Conservation (phyloP, 352 stramenopile genomes). For the Globisporangium acanthophoron region DNA sequence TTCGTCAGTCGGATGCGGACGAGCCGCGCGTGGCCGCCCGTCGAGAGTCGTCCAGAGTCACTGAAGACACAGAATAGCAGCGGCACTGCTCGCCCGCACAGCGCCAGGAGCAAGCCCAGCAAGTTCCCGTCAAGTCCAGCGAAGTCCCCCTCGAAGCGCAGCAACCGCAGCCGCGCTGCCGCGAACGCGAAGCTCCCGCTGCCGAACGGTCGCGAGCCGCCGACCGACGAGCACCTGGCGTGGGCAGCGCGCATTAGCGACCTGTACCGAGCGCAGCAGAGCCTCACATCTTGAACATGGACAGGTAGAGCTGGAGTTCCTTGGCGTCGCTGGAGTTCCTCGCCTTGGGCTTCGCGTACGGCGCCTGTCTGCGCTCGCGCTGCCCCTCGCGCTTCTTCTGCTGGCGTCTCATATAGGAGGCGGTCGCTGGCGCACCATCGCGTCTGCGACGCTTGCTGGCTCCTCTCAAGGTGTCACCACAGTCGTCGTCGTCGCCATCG, state of each 20-base stretch:
- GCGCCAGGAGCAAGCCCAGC: not conserved
- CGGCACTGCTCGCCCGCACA: slow-evolving; percentile 1
- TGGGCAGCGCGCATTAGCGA: slow-evolving; percentile 56
- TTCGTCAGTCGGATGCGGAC: slow-evolving; percentile 13
- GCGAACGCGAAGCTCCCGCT: slow-evolving; percentile 7
- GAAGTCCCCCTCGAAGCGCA: not conserved
- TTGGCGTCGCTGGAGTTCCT: slow-evolving; percentile 19
- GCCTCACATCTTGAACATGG: slow-evolving; percentile 39
- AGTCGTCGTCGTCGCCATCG: slow-evolving; percentile 5
- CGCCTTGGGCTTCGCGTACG: slow-evolving; percentile 20
- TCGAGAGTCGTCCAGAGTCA: not conserved
- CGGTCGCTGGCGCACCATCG: not conserved
- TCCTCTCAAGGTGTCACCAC: not conserved
- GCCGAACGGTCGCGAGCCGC: slow-evolving; percentile 9
- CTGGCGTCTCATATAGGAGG: not conserved
- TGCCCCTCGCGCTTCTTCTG: not conserved
- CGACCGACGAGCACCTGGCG: slow-evolving; percentile 35
- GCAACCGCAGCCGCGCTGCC: not conserved
- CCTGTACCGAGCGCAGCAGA: slow-evolving; percentile 26
- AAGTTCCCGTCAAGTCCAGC: not conserved
- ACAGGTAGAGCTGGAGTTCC: slow-evolving; percentile 54
- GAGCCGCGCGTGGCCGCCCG: slow-evolving; percentile 5
- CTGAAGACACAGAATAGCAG: not conserved
- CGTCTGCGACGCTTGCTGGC: not conserved
- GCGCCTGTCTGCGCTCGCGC: slow-evolving; percentile 11